phyloP scores from a whole-genome alignment of 1,284 basidiomycete species.

The Ustilago loliicola region DNA sequence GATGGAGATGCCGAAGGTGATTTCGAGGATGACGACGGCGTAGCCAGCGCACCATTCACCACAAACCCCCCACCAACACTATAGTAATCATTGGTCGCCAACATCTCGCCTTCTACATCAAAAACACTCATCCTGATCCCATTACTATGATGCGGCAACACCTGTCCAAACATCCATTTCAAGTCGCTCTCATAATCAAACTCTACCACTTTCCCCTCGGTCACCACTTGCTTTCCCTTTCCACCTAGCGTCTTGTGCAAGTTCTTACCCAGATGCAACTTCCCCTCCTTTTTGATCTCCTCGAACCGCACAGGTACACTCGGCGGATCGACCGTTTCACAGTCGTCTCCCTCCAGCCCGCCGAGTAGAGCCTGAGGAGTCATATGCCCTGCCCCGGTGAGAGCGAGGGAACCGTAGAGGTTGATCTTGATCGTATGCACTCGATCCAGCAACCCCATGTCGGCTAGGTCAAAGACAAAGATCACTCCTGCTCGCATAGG shows the following conservation, averaged over 20 bases:
- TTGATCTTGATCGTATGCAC: slow-evolving; percentile 85
- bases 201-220: slow-evolving; percentile 73
- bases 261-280: slow-evolving; percentile 77
- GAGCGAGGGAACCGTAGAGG: slow-evolving; percentile 77
- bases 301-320: slow-evolving; percentile 79
- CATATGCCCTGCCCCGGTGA: slow-evolving; percentile 88
- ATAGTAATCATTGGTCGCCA: slow-evolving; percentile 96
- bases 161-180: slow-evolving; percentile 86
- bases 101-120: slow-evolving; percentile 81
- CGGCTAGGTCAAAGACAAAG: slow-evolving; percentile 79
- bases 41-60: slow-evolving; percentile 65
- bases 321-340: slow-evolving; percentile 83
- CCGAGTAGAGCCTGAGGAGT: slow-evolving; percentile 93
- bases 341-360: slow-evolving; percentile 81
- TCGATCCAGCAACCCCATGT: slow-evolving; percentile 80
- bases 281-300: slow-evolving; percentile 78
- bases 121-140: slow-evolving; percentile 94
- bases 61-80: slow-evolving; percentile 69
- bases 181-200: slow-evolving; percentile 91
- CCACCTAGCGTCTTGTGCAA: slow-evolving; percentile 39
- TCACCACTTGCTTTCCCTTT: slow-evolving; percentile 5
- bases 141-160: slow-evolving; percentile 70
- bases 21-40: slow-evolving; percentile 25
- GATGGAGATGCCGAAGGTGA: background rate
- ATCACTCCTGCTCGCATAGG: slow-evolving; percentile 93